A percentile compares a stretch with the other conserved stretches of the same genome.
These are phyloP conservation scores for Dryas drummondii DNA, from an alignment of 306 rosid genomes.

Conservation along the genomic window DNA sequence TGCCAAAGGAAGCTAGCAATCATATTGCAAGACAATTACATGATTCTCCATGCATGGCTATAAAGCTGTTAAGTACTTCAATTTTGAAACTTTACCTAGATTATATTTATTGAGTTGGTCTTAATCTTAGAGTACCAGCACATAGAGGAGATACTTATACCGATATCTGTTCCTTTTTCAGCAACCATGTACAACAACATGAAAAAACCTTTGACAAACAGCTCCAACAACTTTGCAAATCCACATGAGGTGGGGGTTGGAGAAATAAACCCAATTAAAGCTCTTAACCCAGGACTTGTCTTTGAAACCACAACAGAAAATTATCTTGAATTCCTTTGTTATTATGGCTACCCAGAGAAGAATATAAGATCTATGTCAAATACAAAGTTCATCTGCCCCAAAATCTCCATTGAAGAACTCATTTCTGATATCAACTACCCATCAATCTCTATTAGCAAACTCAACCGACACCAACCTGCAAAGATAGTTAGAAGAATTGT, in stretches of 20 bases:
- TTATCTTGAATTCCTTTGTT: slow-evolving; percentile 76
- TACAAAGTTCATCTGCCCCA: slow-evolving; percentile 68
- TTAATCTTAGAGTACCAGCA: not conserved
- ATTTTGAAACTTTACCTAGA: not conserved
- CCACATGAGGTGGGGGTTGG: slow-evolving; percentile 90
- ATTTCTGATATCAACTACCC: slow-evolving; percentile 81
- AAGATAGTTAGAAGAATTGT: slow-evolving; percentile 60
- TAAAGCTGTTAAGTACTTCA: not conserved
- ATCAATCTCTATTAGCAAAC: slow-evolving; percentile 67
- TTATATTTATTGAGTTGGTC: not conserved
- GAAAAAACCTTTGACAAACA: slow-evolving; percentile 67
- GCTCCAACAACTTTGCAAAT: slow-evolving; percentile 51
- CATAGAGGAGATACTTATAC: slow-evolving; percentile 1
- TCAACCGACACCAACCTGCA: slow-evolving; percentile 39
- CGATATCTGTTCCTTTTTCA: slow-evolving; percentile 38
- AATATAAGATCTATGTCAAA: slow-evolving; percentile 55
- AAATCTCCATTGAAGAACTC: slow-evolving; percentile 54
- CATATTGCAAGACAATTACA: not conserved
- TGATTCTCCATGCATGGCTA: not conserved
- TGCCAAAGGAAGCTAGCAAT: not conserved
- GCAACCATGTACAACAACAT: slow-evolving; percentile 66
- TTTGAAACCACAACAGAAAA: slow-evolving; percentile 56
- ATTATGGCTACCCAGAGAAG: slow-evolving; percentile 61
- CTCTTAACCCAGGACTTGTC: slow-evolving; percentile 84
- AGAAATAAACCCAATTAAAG: slow-evolving; percentile 71